Evolutionary conservation across 2,329 filamentous ascomycete genomes (phyloP).

Genomic region (Sordariomycetes sp.): DNA sequence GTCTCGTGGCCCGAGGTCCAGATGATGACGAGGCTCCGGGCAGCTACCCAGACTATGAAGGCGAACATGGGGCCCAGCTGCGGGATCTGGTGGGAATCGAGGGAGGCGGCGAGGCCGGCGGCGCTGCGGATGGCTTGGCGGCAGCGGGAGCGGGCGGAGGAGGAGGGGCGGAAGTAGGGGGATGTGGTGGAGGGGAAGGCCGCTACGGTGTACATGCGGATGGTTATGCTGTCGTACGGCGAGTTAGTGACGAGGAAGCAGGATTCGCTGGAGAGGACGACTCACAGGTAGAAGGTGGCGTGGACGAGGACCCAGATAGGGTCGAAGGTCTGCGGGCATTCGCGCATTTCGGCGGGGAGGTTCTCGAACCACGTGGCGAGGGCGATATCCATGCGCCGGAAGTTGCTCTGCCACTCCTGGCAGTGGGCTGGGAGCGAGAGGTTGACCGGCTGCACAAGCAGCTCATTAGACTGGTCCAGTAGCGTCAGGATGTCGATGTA

Average conservation of each 20-base stretch:
- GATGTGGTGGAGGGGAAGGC: neutral
- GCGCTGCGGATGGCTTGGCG: neutral
- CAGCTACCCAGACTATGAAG: neutral
- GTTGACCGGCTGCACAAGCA: neutral
- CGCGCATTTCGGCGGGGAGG: neutral
- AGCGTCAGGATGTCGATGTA: neutral
- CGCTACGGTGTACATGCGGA: neutral
- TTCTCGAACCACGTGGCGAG: neutral
- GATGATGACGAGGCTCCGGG: neutral
- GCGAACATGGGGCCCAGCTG: neutral
- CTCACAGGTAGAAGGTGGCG: neutral
- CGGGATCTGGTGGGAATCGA: neutral
- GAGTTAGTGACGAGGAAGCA: neutral
- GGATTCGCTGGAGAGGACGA: neutral
- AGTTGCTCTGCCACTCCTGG: neutral
- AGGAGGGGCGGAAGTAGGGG: neutral
- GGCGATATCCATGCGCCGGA: neutral
- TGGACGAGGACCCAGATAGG: neutral
- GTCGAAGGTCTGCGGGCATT: neutral
- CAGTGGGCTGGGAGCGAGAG: neutral
- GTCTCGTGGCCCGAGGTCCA: neutral
- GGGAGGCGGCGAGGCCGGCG: no score
- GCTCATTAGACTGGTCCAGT: neutral
- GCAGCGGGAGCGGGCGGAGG: neutral
- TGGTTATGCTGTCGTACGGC: neutral